Evolutionary conservation across 345 rosid genomes (phyloP).

Genomic region (Euclidium syriacum): DNA sequence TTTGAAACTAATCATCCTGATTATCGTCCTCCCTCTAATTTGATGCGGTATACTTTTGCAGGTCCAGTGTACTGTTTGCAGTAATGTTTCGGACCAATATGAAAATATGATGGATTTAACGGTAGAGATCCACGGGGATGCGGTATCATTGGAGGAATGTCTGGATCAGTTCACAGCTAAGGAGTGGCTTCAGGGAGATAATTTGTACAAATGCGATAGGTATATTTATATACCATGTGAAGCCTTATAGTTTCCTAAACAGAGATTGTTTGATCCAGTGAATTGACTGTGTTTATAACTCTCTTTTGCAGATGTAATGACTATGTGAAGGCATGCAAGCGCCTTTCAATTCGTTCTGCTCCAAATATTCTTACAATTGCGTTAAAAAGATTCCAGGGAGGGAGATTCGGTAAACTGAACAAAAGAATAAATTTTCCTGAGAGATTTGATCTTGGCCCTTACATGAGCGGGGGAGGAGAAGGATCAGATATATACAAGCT

Average conservation of each 20-base stretch:
- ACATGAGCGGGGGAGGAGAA: slow-evolving; percentile 71
- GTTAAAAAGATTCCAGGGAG: slow-evolving; percentile 96
- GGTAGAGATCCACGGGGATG: slow-evolving; percentile 94
- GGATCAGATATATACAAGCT: slow-evolving; percentile 73
- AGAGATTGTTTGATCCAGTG: background rate
- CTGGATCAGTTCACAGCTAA: slow-evolving; percentile 81
- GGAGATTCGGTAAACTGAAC: slow-evolving; percentile 95
- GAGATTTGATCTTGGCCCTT: slow-evolving; percentile 77
- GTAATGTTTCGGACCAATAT: slow-evolving; percentile 71
- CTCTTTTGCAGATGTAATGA: slow-evolving; percentile 57
- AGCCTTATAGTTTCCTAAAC: slow-evolving; percentile 8
- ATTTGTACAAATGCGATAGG: slow-evolving; percentile 95
- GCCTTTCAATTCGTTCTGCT: slow-evolving; percentile 63
- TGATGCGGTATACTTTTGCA: slow-evolving; percentile 20
- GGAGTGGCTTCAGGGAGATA: slow-evolving; percentile 94
- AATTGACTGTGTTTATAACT: slow-evolving; percentile 1
- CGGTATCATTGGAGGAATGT: slow-evolving; percentile 85
- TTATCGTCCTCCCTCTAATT: background rate
- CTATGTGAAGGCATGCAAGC: slow-evolving; percentile 97
- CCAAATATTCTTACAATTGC: slow-evolving; percentile 94
- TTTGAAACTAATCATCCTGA: background rate
- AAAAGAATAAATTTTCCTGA: slow-evolving; percentile 88
- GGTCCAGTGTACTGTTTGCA: slow-evolving; percentile 80
- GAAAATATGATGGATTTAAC: slow-evolving; percentile 99
- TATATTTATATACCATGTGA: slow-evolving; percentile 29